Conservation (phyloP, 75 land plant species). For the Larix kaempferi region DNA sequence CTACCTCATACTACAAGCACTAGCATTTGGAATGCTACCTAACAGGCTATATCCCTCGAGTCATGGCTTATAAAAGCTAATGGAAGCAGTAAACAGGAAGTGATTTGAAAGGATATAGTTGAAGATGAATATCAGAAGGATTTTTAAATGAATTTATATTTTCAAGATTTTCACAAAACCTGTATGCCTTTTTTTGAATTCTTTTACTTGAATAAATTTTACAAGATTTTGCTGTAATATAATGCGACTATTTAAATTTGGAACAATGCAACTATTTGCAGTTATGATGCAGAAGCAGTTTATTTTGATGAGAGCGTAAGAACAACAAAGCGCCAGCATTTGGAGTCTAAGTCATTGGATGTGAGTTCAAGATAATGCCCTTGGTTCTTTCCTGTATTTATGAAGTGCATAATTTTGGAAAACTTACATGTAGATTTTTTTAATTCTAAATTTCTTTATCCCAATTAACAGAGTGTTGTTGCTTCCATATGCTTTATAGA, state of each 20-base stretch:
- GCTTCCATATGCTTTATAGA: neutral
- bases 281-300: constrained; percentile 75
- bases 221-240: neutral
- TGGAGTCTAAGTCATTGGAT: constrained; percentile 55
- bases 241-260: neutral
- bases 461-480: neutral
- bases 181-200: neutral
- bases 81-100: neutral
- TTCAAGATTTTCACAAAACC: neutral
- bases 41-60: neutral
- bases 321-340: constrained; percentile 51
- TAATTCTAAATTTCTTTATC: neutral
- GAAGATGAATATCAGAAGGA: neutral
- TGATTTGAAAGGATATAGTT: neutral
- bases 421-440: neutral
- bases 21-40: neutral
- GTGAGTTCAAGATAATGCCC: constrained; percentile 17
- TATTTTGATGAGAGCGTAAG: constrained; percentile 89
- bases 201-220: neutral
- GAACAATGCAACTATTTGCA: constrained; percentile 12
- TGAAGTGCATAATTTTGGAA: neutral
- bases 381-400: neutral
- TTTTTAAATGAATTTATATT: neutral
- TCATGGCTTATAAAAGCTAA: neutral
- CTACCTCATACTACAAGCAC: neutral